Percentiles rank a stretch among this genome's conserved stretches.
Conservation (phyloP, 495 filamentous ascomycete species). For the Terfezia claveryi region DNA sequence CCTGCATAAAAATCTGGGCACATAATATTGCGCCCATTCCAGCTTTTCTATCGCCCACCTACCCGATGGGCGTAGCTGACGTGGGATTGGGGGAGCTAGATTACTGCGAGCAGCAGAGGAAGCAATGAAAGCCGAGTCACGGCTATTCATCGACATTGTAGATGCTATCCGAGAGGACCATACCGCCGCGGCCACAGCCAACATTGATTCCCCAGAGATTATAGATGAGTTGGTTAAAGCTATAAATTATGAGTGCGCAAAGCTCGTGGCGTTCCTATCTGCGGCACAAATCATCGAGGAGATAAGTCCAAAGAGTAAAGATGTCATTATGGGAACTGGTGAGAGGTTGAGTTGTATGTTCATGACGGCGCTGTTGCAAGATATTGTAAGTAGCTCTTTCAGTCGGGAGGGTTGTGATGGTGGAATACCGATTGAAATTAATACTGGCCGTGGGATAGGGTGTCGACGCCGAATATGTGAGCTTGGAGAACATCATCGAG, state of each 20-base stretch:
- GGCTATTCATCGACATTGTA: conserved; percentile 46
- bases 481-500: conserved; percentile 34
- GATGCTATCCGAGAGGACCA: conserved; percentile 56
- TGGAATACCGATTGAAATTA: neutral
- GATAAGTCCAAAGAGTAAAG: conserved; percentile 61
- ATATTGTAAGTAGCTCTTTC: conserved; percentile 25
- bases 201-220: conserved; percentile 39
- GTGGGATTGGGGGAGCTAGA: conserved; percentile 25
- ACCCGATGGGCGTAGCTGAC: neutral
- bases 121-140: conserved; percentile 36
- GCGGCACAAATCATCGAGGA: conserved; percentile 37
- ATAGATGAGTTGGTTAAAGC: conserved; percentile 32
- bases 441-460: conserved; percentile 22
- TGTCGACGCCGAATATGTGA: conserved; percentile 65
- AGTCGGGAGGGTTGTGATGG: neutral
- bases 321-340: conserved; percentile 75
- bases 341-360: conserved; percentile 84
- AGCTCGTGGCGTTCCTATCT: conserved; percentile 35
- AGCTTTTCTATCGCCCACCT: neutral
- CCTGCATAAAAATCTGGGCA: conserved; percentile 8
- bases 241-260: conserved; percentile 50
- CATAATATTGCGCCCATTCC: no score
- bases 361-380: conserved; percentile 60
- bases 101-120: conserved; percentile 48
- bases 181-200: conserved; percentile 37